Conservation (phyloP, 768 basidiomycete species). For the Termitomyces sp. region DNA sequence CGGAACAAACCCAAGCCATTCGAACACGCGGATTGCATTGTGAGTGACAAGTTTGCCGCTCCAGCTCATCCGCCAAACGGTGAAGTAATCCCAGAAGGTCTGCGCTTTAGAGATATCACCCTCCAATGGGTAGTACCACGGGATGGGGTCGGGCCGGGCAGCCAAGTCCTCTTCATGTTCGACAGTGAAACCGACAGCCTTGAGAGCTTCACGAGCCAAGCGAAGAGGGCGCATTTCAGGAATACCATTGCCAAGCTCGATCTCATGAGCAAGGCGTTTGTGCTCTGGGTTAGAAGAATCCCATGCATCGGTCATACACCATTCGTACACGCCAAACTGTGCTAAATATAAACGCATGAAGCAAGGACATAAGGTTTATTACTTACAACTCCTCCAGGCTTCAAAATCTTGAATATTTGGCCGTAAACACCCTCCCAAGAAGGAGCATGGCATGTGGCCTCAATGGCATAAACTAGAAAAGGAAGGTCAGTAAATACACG, state of each 20-base stretch:
- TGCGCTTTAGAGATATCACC: slow-evolving; percentile 92
- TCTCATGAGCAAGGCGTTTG: slow-evolving; percentile 85
- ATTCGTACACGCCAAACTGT: slow-evolving; percentile 97
- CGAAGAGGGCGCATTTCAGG: slow-evolving; percentile 89
- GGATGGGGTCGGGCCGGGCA: slow-evolving; percentile 66
- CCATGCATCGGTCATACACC: slow-evolving; percentile 97
- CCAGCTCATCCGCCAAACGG: slow-evolving; percentile 87
- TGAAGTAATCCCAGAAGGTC: slow-evolving; percentile 87
- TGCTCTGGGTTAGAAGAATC: slow-evolving; percentile 81
- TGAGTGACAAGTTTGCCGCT: slow-evolving; percentile 83
- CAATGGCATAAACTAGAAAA: slow-evolving; percentile 86
- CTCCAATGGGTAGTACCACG: slow-evolving; percentile 97
- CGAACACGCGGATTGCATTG: slow-evolving; percentile 69
- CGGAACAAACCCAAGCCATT: slow-evolving; percentile 75
- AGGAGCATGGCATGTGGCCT: slow-evolving; percentile 96
- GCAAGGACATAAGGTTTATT: background rate
- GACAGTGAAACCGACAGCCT: slow-evolving; percentile 80
- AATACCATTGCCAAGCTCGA: slow-evolving; percentile 95
- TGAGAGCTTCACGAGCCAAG: slow-evolving; percentile 69
- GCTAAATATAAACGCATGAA: slow-evolving; percentile 1
- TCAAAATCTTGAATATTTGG: slow-evolving; percentile 88
- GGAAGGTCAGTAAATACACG: slow-evolving; percentile 1
- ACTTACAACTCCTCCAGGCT: slow-evolving; percentile 91
- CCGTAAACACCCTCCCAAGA: slow-evolving; percentile 94
- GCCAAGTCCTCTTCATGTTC: slow-evolving; percentile 94